Evolutionary conservation across 1,139 yeast genomes (phyloP).

Genomic region (Debaryomyces udenii): DNA sequence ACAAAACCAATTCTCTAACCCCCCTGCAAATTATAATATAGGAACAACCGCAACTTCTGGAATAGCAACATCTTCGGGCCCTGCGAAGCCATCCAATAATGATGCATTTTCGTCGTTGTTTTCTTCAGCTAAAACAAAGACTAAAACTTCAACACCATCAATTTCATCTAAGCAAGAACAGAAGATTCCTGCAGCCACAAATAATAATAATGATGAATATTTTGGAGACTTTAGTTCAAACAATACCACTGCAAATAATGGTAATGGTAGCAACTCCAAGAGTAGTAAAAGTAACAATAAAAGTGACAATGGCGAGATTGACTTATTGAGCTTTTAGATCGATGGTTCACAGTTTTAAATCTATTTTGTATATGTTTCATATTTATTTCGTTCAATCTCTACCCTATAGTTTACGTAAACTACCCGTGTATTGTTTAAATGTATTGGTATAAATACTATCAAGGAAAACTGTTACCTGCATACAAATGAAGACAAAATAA

Average conservation of each 20-base stretch:
- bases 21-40: conserved; percentile 15
- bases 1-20: conserved; percentile 18
- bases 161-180: conserved; percentile 12
- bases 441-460: no score
- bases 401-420: no score
- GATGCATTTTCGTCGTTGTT: conserved; percentile 88
- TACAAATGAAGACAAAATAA: background rate
- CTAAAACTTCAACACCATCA: conserved; percentile 20
- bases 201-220: conserved; percentile 21
- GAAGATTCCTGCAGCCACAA: conserved; percentile 9
- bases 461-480: no score
- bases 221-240: conserved; percentile 27
- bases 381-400: conserved; percentile 4
- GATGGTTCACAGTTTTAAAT: background rate
- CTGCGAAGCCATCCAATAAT: conserved; percentile 42
- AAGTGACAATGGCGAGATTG: conserved; percentile 30
- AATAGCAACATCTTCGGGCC: conserved; percentile 28
- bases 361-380: conserved; percentile 5
- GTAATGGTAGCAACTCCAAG: conserved; percentile 13
- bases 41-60: conserved; percentile 11
- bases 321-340: conserved; percentile 35
- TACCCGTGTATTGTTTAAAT: no score
- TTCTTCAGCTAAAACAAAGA: conserved; percentile 63
- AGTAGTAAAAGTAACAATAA: conserved; percentile 14
- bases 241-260: conserved; percentile 12